Conservation (phyloP, 306 rosid species). For the Fragaria nilgerrensis region DNA sequence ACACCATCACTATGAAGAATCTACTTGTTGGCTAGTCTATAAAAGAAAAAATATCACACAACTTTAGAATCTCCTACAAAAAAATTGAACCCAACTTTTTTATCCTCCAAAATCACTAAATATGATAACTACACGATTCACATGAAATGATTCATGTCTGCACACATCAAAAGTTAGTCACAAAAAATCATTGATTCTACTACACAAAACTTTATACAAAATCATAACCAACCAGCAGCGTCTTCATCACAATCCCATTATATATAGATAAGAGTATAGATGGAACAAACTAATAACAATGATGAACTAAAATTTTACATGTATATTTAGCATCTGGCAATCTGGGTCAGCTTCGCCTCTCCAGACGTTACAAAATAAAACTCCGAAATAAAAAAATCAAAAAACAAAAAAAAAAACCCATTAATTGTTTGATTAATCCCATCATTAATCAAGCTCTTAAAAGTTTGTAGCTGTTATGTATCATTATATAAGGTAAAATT, state of each 20-base stretch:
- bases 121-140: background rate
- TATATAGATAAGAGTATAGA: background rate
- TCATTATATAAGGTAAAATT: background rate
- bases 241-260: background rate
- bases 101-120: background rate
- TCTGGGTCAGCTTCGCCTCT: slow-evolving; percentile 84
- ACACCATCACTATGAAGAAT: background rate
- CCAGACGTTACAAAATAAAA: slow-evolving; percentile 31
- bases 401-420: background rate
- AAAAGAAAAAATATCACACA: background rate
- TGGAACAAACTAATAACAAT: background rate
- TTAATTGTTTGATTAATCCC: background rate
- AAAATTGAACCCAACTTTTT: background rate
- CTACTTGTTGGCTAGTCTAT: background rate
- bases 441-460: slow-evolving; percentile 2
- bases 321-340: background rate
- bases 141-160: background rate
- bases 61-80: background rate
- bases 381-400: background rate
- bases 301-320: background rate
- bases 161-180: background rate
- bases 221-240: background rate
- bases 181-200: background rate
- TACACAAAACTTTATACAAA: background rate
- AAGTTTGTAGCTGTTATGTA: background rate